Evolutionary conservation across 192 early-diverging fungal species (phyloP).

Genomic region (Cladochytrium replicatum): DNA sequence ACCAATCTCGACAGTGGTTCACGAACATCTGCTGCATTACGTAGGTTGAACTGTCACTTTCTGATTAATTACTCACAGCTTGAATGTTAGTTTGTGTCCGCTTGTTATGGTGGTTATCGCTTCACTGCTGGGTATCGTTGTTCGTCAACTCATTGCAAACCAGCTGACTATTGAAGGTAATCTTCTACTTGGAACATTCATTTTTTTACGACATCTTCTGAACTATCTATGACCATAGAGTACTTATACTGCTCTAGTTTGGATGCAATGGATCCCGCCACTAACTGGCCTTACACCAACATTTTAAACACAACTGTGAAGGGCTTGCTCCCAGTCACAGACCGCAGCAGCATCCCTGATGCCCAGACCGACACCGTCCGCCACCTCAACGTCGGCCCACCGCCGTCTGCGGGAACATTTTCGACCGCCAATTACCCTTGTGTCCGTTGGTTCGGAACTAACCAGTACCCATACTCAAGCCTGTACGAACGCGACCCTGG

Average conservation of each 20-base stretch:
- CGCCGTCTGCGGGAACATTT: not conserved
- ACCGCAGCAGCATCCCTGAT: conserved; percentile 16
- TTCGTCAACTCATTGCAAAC: conserved; percentile 42
- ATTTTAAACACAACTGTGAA: conserved; percentile 16
- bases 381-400: conserved; percentile 17
- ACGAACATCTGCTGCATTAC: conserved; percentile 62
- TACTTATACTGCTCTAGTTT: conserved; percentile 40
- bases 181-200: conserved; percentile 24
- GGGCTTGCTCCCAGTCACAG: conserved; percentile 22
- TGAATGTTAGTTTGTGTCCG: conserved; percentile 44
- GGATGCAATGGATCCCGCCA: conserved; percentile 27
- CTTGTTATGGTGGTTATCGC: conserved; percentile 59
- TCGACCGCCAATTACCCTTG: conserved; percentile 8
- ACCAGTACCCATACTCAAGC: conserved; percentile 11
- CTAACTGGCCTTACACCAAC: conserved; percentile 31
- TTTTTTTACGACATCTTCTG: conserved; percentile 15
- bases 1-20: conserved; percentile 60
- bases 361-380: conserved; percentile 26
- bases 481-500: not conserved
- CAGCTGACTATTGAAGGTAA: conserved; percentile 20
- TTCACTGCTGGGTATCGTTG: conserved; percentile 40
- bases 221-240: conserved; percentile 29
- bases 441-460: conserved; percentile 17
- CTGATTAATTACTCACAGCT: not conserved
- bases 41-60: conserved; percentile 2